Base-by-base conservation (phyloP, 140 eudicot species). In the Ambrosia hybrid region DNA sequence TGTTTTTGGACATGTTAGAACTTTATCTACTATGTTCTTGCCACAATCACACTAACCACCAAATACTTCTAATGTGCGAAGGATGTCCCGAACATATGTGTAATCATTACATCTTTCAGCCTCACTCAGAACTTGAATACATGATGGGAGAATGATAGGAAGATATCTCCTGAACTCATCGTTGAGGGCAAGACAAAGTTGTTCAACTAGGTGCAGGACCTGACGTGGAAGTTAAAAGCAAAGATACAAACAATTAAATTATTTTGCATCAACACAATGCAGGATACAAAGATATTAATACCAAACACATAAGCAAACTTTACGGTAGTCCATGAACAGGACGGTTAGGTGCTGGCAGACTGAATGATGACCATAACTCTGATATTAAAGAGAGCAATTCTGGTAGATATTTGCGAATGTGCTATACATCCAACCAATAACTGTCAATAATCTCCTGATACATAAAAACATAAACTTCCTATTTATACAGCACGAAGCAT, bases 151-250 rank as follows among this genome's bases (percentile, higher is more conserved):
- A 58, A 94, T 90, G 26, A 63, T 59, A 65, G 99, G 99, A 70
- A 94, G 95, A 76, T 90, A 78, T 46, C 76, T 85, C 80, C 97
- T 81, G 61, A 94, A 94, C 67, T 90, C 99, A 74, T 94, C 99
- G 66, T 94, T 94, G 57, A 94, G 87, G 46, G 99, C 99, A 87
- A 94, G 79, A 71, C 96, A 94, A 51, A 94, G 96, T 84, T 94
- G 99, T 79, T 94, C 97, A 46, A 94, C 95, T 60, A 94, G 83
- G 77, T 94, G 99, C 85, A 94, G 82, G 80, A 88, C 83, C 99
- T 90, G 78, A 49, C 52, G 26, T 46, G 36, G 17, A 56, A 73
- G 67, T 46, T 53, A 37, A 15, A 21, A 58, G 34, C 7, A 14
- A n/a, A 36, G 49, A 49, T 5, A 62, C 56, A 75, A 41, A 8